Base-by-base conservation (phyloP, 1,139 yeast species). In the Suhomyces terraborum region DNA sequence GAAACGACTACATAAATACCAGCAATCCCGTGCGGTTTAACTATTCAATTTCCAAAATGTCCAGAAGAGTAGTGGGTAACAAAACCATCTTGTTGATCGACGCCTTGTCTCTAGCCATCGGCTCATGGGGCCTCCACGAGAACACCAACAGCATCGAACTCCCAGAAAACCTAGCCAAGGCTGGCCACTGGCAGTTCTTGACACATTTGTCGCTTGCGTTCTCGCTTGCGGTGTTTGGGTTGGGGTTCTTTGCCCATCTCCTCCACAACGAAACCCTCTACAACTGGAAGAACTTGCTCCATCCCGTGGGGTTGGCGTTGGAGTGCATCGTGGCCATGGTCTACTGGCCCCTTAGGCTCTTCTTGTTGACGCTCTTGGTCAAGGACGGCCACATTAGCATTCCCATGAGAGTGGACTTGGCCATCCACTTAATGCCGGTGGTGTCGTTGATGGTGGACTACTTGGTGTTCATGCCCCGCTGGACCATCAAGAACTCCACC, bases 111-210 rank as follows among this genome's bases (percentile, higher is more conserved):
- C 39, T 69, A 4, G 49, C 49, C 2, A 52, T 67, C 29, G 74
- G 75, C 1, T 26, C 40, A 3, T 65, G 58, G 42, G 77, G 75
- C 0, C 43, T 62, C 5, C 42, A 55, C 41, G 35, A 42, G 18
- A 49, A 54, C 32, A 50, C 60, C 19, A 32, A 57, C 8, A 32
- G 33, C 14, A 37, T 43, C 14, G 48, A 40, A n/a, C 59, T 80
- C 20, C 88, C 89, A 0, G 65, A 61, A 1, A 67, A 64, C 35
- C 59, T 83, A 27, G 64, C 53, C 4, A 59, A 61, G 9, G 89
- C 80, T 0, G 91, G 91, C 1, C 83, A 75, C 43, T 75, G 75
- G 65, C 89, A 84, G 56, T 84, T 84, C 56, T 65, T 84, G 36
- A 84, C 93, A 10, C 83, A 82, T 55, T 56, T 82, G 9, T 76